Base-by-base conservation (phyloP, 2,329 filamentous ascomycete genomes). In the Aspergillus ibericus region DNA sequence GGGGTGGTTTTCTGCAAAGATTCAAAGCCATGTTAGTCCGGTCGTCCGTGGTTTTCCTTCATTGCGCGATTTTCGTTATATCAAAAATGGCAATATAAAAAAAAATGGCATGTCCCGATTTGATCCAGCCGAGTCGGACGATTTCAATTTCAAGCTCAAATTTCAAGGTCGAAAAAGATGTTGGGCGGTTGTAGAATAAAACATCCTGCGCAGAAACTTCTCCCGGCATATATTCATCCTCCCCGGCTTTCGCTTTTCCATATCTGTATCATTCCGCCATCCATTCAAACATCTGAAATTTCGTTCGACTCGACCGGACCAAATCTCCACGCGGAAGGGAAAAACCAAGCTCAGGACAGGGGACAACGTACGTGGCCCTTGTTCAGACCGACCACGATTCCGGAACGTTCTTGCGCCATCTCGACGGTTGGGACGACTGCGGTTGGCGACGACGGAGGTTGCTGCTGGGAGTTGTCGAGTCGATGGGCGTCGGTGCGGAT, bases 1-100 rank as follows among this genome's bases (percentile, higher is more conserved):
- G 87, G 78, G 72, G 90, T 92, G 81, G 90, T 92, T 87, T 93
- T 93, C 89, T 93, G 81, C 80, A 81, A 63, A 74, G 67, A 65
- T 68, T 65, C n/a, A n/a, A 68, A 65, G 65, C 70, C 69, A 71
- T 67, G 66, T 80, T 78, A 80, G 82, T 49, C 46, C 18, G 34
- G 22, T 49, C 36, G 44, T 13, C 22, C 29, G 27, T 38, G 15
- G 12, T 50, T 50, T 16, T 56, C 25, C n/a, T n/a, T 35, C 52
- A 10, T 10, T 22, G n/a, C 15, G 32, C 22, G 15, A 20, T 27
- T 18, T 18, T 27, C 50, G 9, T 16, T 1, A 42, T 27, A 8
- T 8, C 8, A 32, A 32, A 32, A 10, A 32, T 9, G 15, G 4
- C 16, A 15, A 32, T 5, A 36, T 20, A 13, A 44, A 32, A 20